phyloP scores from a whole-genome alignment of 805 yeast species.

The Barnettozyma sucrosica region DNA sequence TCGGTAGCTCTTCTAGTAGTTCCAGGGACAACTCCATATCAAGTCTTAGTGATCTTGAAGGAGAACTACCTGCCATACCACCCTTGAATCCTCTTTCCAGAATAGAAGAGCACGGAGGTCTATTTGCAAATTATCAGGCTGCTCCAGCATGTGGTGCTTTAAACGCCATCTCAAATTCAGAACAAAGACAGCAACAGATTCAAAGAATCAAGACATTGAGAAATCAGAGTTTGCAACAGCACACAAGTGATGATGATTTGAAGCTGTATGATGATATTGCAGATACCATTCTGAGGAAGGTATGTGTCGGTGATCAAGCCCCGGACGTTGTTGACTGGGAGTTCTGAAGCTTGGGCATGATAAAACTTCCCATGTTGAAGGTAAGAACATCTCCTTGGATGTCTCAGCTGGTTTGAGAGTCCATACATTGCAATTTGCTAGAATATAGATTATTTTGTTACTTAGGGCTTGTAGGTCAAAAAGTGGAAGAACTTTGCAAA shows the following conservation, averaged over 20 bases:
- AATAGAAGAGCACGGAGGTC: conserved; percentile 20
- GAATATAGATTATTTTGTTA: neutral
- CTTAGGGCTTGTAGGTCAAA: neutral
- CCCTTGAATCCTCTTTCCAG: conserved; percentile 16
- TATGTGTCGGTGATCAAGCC: conserved; percentile 7
- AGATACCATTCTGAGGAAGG: conserved; percentile 20
- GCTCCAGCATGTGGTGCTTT: neutral
- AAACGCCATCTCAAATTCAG: neutral
- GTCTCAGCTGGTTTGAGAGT: conserved; percentile 1
- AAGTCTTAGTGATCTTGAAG: conserved; percentile 20
- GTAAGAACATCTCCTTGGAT: neutral
- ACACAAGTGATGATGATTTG: conserved; percentile 11
- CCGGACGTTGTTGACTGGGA: conserved; percentile 18
- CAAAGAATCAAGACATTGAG: conserved; percentile 1
- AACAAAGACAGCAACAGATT: conserved; percentile 1
- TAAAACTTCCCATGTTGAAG: neutral
- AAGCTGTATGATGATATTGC: conserved; percentile 23
- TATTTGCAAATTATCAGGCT: conserved; percentile 7
- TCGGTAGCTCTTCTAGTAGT: conserved; percentile 1
- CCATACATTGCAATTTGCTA: neutral
- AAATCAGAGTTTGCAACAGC: neutral
- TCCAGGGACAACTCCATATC: conserved; percentile 24
- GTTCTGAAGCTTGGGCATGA: conserved; percentile 9
- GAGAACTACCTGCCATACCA: conserved; percentile 7
- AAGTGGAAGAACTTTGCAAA: neutral